Base-by-base conservation (phyloP, 2,329 filamentous ascomycete genomes). In the Trichoderma citrinoviride region DNA sequence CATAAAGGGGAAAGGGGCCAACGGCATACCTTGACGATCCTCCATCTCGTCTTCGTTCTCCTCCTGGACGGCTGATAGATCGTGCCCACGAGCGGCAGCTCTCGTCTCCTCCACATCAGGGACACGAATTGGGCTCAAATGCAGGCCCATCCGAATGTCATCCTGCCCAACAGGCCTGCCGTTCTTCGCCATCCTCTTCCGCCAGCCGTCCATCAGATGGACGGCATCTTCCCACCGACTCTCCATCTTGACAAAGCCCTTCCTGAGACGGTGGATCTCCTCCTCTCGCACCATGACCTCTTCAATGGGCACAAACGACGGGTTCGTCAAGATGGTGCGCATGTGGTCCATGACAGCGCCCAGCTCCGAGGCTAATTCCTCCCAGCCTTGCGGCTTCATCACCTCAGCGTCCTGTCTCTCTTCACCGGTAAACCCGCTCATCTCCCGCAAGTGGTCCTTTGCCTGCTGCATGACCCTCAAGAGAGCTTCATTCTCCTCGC, bases 211-310 rank as follows among this genome's bases (percentile, higher is more conserved):
- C 81, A 99, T 96, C 78, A 99, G 87, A 41, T 87, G 84, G 14
- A 98, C 88, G 1, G 95, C 92, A 73, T 98, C 94, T 69, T 87
- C 89, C 92, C 95, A 97, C 58, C 93, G 86, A 23, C 81, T 85
- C 76, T 98, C 93, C 91, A 98, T 97, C 77, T 90, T 93, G 74
- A 96, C 91, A 90, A 94, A 96, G 17, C 93, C 92, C 63, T 90
- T 86, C 62, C 92, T 87, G 54, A 99, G 81, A 58, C 91, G 86
- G 60, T 85, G 83, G 68, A 99, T 98, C 75, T 97, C 93, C 66
- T 96, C 90, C 68, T 99, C 94, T 62, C 94, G 87, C n/a, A 93
- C 79, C 73, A 96, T 89, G 2, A 99, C 92, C 75, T 98, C 95
- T 71, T 98, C 95, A 23, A 98, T 87, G 0, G 94, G 91, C 15